phyloP scores from a whole-genome alignment of 805 yeast species.

The Spathaspora arborariae region DNA sequence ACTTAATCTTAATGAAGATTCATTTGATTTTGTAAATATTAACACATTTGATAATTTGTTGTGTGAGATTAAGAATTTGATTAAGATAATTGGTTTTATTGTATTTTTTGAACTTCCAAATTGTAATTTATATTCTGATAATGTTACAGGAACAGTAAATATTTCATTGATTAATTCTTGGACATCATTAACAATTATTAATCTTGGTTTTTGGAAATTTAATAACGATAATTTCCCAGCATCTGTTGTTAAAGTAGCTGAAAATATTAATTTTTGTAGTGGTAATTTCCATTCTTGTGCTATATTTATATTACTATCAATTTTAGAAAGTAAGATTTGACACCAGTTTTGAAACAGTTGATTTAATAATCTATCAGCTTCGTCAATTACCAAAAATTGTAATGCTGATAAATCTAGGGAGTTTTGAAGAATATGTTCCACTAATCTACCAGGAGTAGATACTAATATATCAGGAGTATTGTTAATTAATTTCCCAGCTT shows the following conservation, averaged over 20 bases:
- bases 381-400: constrained; percentile 68
- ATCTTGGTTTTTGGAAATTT: constrained; percentile 64
- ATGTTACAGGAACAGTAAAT: constrained; percentile 55
- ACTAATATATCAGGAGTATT: constrained; percentile 64
- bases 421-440: constrained; percentile 57
- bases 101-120: constrained; percentile 35
- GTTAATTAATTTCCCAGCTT: constrained; percentile 44
- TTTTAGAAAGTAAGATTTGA: constrained; percentile 44
- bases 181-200: constrained; percentile 67
- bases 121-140: constrained; percentile 44
- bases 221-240: constrained; percentile 79
- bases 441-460: constrained; percentile 76
- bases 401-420: constrained; percentile 49
- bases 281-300: constrained; percentile 31
- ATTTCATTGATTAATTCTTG: constrained; percentile 47
- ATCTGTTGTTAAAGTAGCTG: constrained; percentile 92
- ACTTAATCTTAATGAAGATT: constrained; percentile 77
- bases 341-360: constrained; percentile 96
- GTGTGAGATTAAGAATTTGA: constrained; percentile 45
- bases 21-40: constrained; percentile 76
- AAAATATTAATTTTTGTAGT: constrained; percentile 68
- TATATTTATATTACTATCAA: constrained; percentile 20
- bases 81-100: constrained; percentile 71
- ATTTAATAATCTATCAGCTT: constrained; percentile 77
- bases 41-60: constrained; percentile 40